phyloP scores from a whole-genome alignment of 257 asterid genomes.

The Ehretia macrophylla region DNA sequence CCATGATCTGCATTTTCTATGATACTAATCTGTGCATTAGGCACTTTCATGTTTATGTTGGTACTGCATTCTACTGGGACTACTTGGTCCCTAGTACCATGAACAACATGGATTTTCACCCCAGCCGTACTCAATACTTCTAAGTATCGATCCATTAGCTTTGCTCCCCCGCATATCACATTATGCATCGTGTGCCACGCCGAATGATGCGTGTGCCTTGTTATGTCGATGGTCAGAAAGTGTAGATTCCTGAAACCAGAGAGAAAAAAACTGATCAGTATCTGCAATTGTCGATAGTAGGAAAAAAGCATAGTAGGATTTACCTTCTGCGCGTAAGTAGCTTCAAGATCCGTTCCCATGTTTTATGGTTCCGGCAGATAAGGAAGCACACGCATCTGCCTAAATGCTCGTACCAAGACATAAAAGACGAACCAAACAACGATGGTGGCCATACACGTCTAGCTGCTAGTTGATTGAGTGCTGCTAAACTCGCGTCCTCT shows the following conservation, averaged over 20 bases:
- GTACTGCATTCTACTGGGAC: conserved; percentile 65
- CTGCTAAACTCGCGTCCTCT: conserved; percentile 40
- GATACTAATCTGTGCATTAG: conserved; percentile 38
- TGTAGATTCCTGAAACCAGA: conserved; percentile 46
- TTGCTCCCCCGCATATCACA: conserved; percentile 72
- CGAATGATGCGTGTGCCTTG: conserved; percentile 79
- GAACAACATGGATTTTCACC: conserved; percentile 45
- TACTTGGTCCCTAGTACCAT: conserved; percentile 57
- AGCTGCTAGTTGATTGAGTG: conserved; percentile 43
- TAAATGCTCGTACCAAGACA: conserved; percentile 92
- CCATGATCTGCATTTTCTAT: conserved; percentile 50
- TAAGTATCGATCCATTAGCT: conserved; percentile 54
- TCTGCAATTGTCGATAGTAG: background rate
- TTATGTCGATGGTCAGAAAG: conserved; percentile 32
- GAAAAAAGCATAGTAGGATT: background rate
- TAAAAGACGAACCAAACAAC: conserved; percentile 65
- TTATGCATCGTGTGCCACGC: conserved; percentile 93
- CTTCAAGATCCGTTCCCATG: conserved; percentile 65
- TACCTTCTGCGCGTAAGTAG: conserved; percentile 49
- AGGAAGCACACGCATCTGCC: conserved; percentile 73
- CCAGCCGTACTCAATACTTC: conserved; percentile 29
- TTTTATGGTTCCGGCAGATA: conserved; percentile 57
- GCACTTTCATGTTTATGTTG: conserved; percentile 49
- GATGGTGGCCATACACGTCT: conserved; percentile 76
- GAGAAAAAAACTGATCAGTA: background rate